These are phyloP conservation scores for Pythium sp. DNA, from an alignment of 352 stramenopile genomes.

Conservation along the genomic window DNA sequence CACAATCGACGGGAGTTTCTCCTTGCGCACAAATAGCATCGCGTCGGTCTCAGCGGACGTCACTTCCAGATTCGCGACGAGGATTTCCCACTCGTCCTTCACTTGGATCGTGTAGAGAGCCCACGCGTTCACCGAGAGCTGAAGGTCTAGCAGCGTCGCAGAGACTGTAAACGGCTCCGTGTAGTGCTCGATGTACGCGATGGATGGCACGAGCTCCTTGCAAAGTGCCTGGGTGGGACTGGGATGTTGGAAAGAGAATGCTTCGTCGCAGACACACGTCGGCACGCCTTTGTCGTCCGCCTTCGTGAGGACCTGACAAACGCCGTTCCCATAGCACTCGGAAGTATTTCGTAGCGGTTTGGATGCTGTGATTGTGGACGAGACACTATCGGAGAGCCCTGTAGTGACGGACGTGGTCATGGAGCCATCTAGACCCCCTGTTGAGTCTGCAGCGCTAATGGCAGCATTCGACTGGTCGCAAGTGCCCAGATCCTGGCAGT, in stretches of 20 bases:
- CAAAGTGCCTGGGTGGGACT: constrained; percentile 49
- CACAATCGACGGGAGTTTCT: constrained; percentile 44
- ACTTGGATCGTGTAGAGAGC: constrained; percentile 60
- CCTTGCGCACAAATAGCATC: constrained; percentile 74
- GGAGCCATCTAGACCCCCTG: not conserved
- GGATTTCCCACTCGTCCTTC: constrained; percentile 54
- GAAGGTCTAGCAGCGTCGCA: constrained; percentile 35
- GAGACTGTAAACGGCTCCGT: constrained; percentile 39
- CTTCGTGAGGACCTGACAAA: constrained; percentile 34
- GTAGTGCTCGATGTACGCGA: constrained; percentile 65
- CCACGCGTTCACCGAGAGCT: constrained; percentile 49
- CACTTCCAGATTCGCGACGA: constrained; percentile 44
- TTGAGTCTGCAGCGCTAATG: not conserved
- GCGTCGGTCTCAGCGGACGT: constrained; percentile 44
- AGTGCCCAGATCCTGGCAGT: constrained; percentile 60
- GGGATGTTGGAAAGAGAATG: constrained; percentile 50
- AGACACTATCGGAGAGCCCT: constrained; percentile 3
- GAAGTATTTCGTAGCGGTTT: constrained; percentile 52
- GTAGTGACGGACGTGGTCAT: constrained; percentile 12
- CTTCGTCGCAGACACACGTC: constrained; percentile 61
- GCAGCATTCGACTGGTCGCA: constrained; percentile 21
- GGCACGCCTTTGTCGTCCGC: constrained; percentile 25
- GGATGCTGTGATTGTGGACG: constrained; percentile 14
- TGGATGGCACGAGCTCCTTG: constrained; percentile 49
- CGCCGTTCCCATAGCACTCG: constrained; percentile 74